These are phyloP conservation scores for Claviceps sp. DNA, from an alignment of 2,329 filamentous ascomycete genomes.

Conservation along the genomic window DNA sequence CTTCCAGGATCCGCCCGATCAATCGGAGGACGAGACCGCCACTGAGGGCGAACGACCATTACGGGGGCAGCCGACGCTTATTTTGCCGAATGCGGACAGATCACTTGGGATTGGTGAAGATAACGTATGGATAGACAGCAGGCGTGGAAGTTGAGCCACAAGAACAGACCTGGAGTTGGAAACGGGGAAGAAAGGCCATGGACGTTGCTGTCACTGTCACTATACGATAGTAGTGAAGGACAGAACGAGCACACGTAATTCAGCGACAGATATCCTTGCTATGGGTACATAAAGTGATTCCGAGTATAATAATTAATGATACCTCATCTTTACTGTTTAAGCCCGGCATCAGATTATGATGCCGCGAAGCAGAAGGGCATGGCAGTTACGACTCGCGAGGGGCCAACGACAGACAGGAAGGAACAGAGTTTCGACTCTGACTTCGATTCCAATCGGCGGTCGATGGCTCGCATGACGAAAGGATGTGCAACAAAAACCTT, in stretches of 20 bases:
- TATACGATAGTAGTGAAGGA: not conserved
- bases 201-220: too few relatives aligned
- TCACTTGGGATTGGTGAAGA: constrained; percentile 26
- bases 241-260: not conserved
- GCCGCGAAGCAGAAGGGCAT: not conserved
- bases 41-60: constrained; percentile 13
- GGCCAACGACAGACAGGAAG: not conserved
- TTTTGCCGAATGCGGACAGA: constrained; percentile 22
- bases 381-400: not conserved
- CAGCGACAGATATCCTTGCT: not conserved
- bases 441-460: too few relatives aligned
- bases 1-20: constrained; percentile 39
- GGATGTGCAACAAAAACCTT: not conserved
- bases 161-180: too few relatives aligned
- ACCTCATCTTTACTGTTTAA: not conserved
- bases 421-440: not conserved
- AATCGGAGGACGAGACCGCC: constrained; percentile 14
- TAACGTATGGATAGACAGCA: constrained; percentile 24
- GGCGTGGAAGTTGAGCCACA: not conserved
- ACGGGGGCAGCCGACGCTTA: constrained; percentile 10
- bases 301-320: not conserved
- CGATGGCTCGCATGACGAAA: too few relatives aligned
- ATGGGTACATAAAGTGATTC: not conserved
- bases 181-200: not conserved
- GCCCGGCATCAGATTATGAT: not conserved